These are phyloP conservation scores for Psophocarpus tetragonolobus DNA, from an alignment of 306 rosid species.

Conservation along the genomic window DNA sequence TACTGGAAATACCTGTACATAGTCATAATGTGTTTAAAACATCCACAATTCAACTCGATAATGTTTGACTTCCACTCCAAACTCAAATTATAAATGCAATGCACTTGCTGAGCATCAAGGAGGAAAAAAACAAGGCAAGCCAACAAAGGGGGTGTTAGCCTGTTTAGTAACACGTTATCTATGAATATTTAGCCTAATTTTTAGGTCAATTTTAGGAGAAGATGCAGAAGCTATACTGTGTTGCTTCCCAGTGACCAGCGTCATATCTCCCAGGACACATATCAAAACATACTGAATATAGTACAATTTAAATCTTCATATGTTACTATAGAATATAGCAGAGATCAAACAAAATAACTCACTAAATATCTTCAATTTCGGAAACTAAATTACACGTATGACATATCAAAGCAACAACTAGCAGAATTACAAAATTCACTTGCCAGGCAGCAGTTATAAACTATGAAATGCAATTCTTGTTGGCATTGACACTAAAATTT, in stretches of 20 bases:
- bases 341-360: conserved; percentile 12
- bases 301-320: too few species aligned
- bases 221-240: too few species aligned
- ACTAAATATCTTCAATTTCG: background rate
- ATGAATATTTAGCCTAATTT: too few species aligned
- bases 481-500: too few species aligned
- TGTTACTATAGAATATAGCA: conserved; percentile 11
- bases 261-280: too few species aligned
- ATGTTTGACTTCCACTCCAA: conserved; percentile 19
- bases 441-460: background rate
- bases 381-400: too few species aligned
- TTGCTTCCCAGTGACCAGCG: too few species aligned
- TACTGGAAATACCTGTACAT: conserved; percentile 72
- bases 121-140: background rate
- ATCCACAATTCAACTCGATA: conserved; percentile 31
- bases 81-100: conserved; percentile 1
- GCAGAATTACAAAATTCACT: background rate
- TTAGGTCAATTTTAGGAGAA: too few species aligned
- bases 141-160: too few species aligned
- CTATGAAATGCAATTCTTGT: background rate
- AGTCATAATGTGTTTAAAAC: conserved; percentile 9
- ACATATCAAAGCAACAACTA: conserved; percentile 6
- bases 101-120: background rate
- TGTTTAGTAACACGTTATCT: too few species aligned
- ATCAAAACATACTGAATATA: too few species aligned